Base-by-base conservation (phyloP, 257 asterid species). In the Penstemon newberryi region DNA sequence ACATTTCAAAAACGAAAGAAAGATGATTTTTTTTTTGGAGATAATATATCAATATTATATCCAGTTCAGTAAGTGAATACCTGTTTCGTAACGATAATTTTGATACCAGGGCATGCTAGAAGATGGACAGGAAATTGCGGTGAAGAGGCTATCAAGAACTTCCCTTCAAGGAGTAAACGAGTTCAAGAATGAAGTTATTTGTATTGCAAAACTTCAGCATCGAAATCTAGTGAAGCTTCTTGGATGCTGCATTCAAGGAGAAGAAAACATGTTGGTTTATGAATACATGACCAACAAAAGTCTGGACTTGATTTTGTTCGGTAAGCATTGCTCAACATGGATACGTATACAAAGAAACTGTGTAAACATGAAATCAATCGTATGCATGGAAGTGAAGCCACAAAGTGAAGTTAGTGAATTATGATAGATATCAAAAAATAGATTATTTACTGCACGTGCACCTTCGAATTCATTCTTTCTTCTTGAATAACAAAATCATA, bases 211-310 rank as follows among this genome's bases (percentile, higher is more conserved):
- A 70, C 82, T 76, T 43, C 85, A 80, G 65, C 84, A 80, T 43
- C 72, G 81, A 37, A 80, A 80, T 73, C 77, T 80, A 9, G 84
- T 80, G 77, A 76, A 77, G 76, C 84, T 80, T 72, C 63, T 76
- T 0, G 84, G 81, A 65, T 80, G 76, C 60, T 80, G 84, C 79
- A 56, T 80, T 42, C 51, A 80, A 73, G 77, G 67, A 50, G 79
- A 70, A 59, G 84, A 80, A 60, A 76, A 70, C 66, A 76, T 80
- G 54, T 67, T 80, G 73, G 73, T 80, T 37, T 80, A 80, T 25
- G 84, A 80, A 66, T 76, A 76, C 68, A 54, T 80, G 84, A 73
- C 75, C 19, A 69, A 80, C 66, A 72, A 69, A 61, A 76, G 84
- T 60, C 73, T 80, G 54, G 84, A 80, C 69, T 66, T 69, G 15